Conservation (phyloP, 2,329 filamentous ascomycete species). For the Aspergillus sp. region DNA sequence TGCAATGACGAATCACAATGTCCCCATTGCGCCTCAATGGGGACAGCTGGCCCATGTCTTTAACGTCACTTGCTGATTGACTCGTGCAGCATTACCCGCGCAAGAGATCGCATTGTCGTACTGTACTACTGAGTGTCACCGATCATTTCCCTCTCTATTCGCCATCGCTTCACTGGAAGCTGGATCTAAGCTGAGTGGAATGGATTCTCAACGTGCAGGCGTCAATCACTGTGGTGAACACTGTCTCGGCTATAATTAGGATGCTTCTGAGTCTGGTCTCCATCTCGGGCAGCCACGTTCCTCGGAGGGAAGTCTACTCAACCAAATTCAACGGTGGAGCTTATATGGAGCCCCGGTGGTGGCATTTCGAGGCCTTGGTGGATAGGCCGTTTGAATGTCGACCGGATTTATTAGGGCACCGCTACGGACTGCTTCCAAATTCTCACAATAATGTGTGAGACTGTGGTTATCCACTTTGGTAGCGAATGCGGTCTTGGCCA, state of each 20-base stretch:
- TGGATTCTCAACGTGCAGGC: not conserved
- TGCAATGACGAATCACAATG: not conserved
- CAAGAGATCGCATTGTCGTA: not conserved
- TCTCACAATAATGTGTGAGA: too few species aligned
- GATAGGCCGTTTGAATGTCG: too few species aligned
- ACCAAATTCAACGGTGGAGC: too few species aligned
- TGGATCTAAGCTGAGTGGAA: too few species aligned
- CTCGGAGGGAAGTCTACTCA: too few species aligned
- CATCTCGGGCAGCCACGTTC: too few species aligned
- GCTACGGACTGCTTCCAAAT: too few species aligned
- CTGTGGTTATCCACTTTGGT: too few species aligned
- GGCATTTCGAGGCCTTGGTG: too few species aligned
- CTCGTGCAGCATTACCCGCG: not conserved
- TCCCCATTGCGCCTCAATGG: not conserved
- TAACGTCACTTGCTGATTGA: not conserved
- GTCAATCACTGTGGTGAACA: not conserved
- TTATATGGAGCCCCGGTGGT: too few species aligned
- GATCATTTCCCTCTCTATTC: not conserved
- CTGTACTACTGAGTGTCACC: not conserved
- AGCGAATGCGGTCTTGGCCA: too few species aligned
- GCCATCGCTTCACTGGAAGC: not conserved
- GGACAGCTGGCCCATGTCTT: not conserved
- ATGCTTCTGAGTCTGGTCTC: not conserved
- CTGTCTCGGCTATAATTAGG: conserved; percentile 1
- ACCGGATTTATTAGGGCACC: too few species aligned